phyloP scores from a whole-genome alignment of 208 protist species.

The Leishmania martiniquensis region DNA sequence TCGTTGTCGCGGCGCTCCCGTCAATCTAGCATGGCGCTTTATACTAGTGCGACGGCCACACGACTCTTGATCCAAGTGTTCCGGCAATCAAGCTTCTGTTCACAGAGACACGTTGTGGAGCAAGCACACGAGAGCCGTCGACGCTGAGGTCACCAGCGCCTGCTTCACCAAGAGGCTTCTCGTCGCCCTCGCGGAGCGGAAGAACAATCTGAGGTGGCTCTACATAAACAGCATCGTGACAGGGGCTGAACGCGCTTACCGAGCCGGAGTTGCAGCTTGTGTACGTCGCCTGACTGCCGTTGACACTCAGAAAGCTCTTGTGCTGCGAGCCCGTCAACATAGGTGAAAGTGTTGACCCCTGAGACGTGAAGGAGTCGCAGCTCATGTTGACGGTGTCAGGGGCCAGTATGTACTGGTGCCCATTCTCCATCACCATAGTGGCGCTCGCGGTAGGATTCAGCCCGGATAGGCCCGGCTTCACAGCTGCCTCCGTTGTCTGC shows the following conservation, averaged over 20 bases:
- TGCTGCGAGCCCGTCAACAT: constrained; percentile 5
- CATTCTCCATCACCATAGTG: constrained; percentile 32
- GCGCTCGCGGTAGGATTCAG: constrained; percentile 22
- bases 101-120: neutral
- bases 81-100: neutral
- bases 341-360: neutral
- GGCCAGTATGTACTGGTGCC: constrained; percentile 47
- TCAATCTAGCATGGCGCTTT: neutral
- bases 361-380: neutral
- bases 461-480: constrained; percentile 7
- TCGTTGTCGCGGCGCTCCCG: neutral
- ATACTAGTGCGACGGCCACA: neutral
- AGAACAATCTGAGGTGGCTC: neutral
- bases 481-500: neutral
- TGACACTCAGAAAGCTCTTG: constrained; percentile 2
- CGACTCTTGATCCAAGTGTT: neutral
- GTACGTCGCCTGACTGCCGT: constrained; percentile 8
- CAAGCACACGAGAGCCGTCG: constrained; percentile 20
- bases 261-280: neutral
- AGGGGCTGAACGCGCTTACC: neutral
- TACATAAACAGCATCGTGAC: neutral
- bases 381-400: constrained; percentile 38
- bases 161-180: constrained; percentile 19
- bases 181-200: neutral
- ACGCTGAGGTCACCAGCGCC: neutral